Conservation (phyloP, 1,139 yeast genomes). For the Geotrichum histeridarum region DNA sequence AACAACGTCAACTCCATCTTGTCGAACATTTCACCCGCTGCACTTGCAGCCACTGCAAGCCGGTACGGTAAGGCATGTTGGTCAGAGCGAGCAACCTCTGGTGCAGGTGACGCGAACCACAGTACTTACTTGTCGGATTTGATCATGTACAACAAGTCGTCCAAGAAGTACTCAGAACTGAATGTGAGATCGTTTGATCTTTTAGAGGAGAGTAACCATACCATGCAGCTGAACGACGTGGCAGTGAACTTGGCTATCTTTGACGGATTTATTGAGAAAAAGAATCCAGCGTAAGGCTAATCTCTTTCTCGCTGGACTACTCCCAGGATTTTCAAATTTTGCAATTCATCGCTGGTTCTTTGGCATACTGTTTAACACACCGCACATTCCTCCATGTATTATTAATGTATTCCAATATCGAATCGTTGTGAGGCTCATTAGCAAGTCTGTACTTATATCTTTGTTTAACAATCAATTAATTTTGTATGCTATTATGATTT, state of each 20-base stretch:
- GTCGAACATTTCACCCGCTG: conserved; percentile 7
- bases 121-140: conserved; percentile 32
- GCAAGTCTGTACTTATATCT: no score
- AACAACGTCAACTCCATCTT: neutral
- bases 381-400: no score
- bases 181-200: conserved; percentile 53
- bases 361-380: no score
- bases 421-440: no score
- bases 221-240: conserved; percentile 54
- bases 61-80: neutral
- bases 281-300: conserved; percentile 46
- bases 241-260: conserved; percentile 68
- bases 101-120: conserved; percentile 6
- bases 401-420: no score
- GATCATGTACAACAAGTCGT: conserved; percentile 35
- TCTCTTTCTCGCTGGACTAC: no score
- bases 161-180: conserved; percentile 37
- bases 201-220: conserved; percentile 60
- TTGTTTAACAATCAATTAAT: no score
- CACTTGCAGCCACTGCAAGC: conserved; percentile 8
- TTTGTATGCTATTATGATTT: no score
- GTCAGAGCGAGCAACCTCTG: neutral
- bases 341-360: no score
- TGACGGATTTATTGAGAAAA: conserved; percentile 65
- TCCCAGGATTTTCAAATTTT: no score